Percentiles rank a stretch among this genome's conserved stretches.
phyloP scores from a whole-genome alignment of 352 stramenopile genomes.

The Plasmopara muralis region DNA sequence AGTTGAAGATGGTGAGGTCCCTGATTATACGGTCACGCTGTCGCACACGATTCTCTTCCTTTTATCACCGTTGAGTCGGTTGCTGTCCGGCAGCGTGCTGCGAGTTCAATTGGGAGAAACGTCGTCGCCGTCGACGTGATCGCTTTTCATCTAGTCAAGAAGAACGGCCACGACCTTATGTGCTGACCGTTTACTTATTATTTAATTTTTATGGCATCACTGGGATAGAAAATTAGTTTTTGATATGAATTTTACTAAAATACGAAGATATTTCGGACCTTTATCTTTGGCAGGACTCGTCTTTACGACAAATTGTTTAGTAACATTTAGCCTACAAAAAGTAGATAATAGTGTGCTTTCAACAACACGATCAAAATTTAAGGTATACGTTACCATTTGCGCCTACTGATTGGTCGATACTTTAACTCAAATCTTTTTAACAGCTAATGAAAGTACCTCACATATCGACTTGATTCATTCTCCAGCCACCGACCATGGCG shows the following conservation, averaged over 20 bases:
- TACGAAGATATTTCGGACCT: too few relatives aligned
- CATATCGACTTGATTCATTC: constrained; percentile 1
- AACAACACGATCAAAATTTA: too few relatives aligned
- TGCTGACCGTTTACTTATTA: background rate
- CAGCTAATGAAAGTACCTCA: background rate
- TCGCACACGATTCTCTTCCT: constrained; percentile 58
- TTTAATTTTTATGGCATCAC: background rate
- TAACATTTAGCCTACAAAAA: too few relatives aligned
- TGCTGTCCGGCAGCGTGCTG: constrained; percentile 53
- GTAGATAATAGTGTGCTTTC: too few relatives aligned
- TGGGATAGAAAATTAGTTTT: too few relatives aligned
- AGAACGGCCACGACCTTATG: background rate
- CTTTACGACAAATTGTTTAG: too few relatives aligned
- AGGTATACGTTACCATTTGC: too few relatives aligned
- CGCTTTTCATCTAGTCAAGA: too few relatives aligned
- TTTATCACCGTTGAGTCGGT: constrained; percentile 38
- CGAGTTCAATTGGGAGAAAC: constrained; percentile 7
- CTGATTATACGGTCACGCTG: constrained; percentile 23
- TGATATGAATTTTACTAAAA: too few relatives aligned
- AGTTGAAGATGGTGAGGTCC: background rate
- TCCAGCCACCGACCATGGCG: constrained; percentile 16
- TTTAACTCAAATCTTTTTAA: too few relatives aligned
- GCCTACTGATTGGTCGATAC: too few relatives aligned
- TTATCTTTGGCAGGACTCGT: too few relatives aligned
- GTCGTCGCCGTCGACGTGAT: background rate